These are phyloP conservation scores for Delitschia confertaspora DNA, from an alignment of 495 filamentous ascomycete species.

Conservation along the genomic window DNA sequence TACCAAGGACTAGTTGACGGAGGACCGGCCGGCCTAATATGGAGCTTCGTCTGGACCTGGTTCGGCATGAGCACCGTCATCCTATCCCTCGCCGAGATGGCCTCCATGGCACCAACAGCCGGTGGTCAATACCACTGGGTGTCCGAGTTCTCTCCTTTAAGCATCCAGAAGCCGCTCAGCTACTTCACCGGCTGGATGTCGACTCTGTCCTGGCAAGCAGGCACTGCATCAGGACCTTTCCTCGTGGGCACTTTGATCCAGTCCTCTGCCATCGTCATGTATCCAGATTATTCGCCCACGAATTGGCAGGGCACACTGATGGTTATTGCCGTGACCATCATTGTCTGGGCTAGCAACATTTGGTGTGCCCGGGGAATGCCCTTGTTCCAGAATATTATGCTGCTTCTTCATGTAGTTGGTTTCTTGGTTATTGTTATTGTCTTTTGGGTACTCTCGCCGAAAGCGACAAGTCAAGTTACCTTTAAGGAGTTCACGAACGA, in stretches of 20 bases:
- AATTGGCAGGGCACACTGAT: conserved; percentile 56
- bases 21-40: conserved; percentile 29
- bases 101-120: conserved; percentile 30
- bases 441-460: conserved; percentile 46
- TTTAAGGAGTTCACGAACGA: conserved; percentile 42
- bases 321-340: conserved; percentile 34
- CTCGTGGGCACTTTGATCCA: conserved; percentile 52
- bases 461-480: conserved; percentile 37
- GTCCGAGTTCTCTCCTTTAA: conserved; percentile 30
- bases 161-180: conserved; percentile 29
- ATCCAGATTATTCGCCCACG: conserved; percentile 41
- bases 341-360: conserved; percentile 42
- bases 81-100: conserved; percentile 26
- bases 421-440: conserved; percentile 56
- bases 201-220: conserved; percentile 52
- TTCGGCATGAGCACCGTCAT: conserved; percentile 12
- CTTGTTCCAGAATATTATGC: conserved; percentile 47
- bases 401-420: conserved; percentile 53
- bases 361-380: conserved; percentile 46
- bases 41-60: conserved; percentile 21
- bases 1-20: conserved; percentile 30
- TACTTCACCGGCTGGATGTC: conserved; percentile 46
- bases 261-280: conserved; percentile 47
- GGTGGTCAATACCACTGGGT: conserved; percentile 36
- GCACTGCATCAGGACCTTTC: conserved; percentile 46